Evolutionary conservation across 2,329 filamentous ascomycete species (phyloP), one percentile per base, ranked within the genome.

Genomic region (Aspergillus unguis): DNA sequence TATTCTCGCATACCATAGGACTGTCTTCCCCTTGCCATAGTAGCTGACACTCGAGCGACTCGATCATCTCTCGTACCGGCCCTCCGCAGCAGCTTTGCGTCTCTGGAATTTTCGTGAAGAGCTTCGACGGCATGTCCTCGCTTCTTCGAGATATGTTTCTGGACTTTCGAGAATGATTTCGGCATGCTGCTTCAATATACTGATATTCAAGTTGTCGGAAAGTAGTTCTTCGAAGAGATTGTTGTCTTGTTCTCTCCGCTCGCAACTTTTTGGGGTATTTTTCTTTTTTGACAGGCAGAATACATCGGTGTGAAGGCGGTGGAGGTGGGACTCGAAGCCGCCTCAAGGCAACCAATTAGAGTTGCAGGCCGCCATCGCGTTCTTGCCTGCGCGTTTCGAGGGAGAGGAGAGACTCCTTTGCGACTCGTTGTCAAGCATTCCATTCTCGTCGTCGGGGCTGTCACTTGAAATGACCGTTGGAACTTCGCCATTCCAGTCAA

Each of bases 131-230:
- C 84, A 17, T 17, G 17, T 23, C 85, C 84, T 60, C 87, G 85
- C 80, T 96, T 96, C 77, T 95, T 96, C 32, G 85, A 78, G 59
- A 97, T 92, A 59, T 90, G 85, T 76, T 97, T 97, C 58, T 88
- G 84, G 23, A 94, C 88, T 70, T 96, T 97, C 58, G 84, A 77
- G 5, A 96, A 75, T 41, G 86, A 83, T 67, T 85, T 87, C 10
- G 89, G 82, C 91, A 95, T 95, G 49, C 29, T 65, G 58, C 17
- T 17, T 17, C 1, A 38, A 33, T 41, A 36, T 43, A 28, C 4
- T 25, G 25, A 49, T 4, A 43, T 23, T 36, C 26, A 23, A 17
- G 3, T 8, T 49, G n/a, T 25, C 11, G 26, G 9, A 31, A 41
- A 8, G 23, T n/a, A 25, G 17, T 29, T 49, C 8, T 37, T 9